Base-by-base conservation (phyloP, 2,329 filamentous ascomycete genomes). In the Colletotrichum lentis region DNA sequence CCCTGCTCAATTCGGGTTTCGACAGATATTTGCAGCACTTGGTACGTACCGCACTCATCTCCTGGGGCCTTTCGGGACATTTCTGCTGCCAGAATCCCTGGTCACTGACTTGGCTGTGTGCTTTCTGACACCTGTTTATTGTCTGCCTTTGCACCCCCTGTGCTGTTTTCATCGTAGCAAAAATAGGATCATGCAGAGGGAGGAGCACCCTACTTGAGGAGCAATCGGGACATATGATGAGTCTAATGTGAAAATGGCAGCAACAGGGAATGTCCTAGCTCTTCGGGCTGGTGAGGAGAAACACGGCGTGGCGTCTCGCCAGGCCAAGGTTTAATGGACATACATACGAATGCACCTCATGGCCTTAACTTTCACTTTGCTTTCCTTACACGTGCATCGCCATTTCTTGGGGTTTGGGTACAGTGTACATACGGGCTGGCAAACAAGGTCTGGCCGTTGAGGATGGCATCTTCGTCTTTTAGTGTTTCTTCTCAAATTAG, bases 291-390 rank as follows among this genome's bases (percentile, higher is more conserved):
- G 31, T 12, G 31, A 14, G n/a, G 31, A 43, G 37, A 35, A 35
- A 35, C 16, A 52, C 8, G 14, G 37, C 47, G 43, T 24, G 35
- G 35, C 8, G 37, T 39, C 20, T 49, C n/a, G 35, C 18, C 46
- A 49, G 44, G 22, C 31, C 39, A 64, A 54, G 58, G 53, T 67
- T 59, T 67, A 41, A 59, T 54, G 60, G 62, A 35, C 57, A 35
- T 35, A 10, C 31, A 35, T 35, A 35, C 31, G 31, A 46, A 55
- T 31, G 47, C 52, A 20, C 62, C 24, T 16, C 46, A 44, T 35
- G 43, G 41, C 56, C 56, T 22, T 27, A 24, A 12, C 43, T 18
- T 44, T 35, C 20, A 43, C 24, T 31, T 24, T 53, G 20, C 47
- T 22, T 18, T 50, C 27, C 6, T 3, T 11, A 53, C 55, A 41